These are phyloP conservation scores for Fusarium haematococcum DNA, from an alignment of 2,329 filamentous ascomycete genomes.

Conservation along the genomic window DNA sequence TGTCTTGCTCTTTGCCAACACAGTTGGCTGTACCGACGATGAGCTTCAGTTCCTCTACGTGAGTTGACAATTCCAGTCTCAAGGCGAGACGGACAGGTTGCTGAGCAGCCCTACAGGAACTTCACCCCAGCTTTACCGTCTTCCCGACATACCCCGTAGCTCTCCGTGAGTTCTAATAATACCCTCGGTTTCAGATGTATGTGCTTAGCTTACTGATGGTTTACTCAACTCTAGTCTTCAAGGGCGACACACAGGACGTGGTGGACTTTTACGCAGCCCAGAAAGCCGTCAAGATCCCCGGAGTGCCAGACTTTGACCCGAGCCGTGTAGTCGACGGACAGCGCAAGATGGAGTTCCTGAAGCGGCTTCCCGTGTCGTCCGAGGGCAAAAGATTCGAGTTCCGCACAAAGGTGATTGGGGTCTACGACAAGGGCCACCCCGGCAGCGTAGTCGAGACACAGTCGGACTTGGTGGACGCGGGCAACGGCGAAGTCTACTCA, in stretches of 20 bases:
- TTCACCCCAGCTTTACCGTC: slow-evolving; percentile 85
- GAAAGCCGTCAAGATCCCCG: slow-evolving; percentile 75
- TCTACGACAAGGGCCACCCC: slow-evolving; percentile 90
- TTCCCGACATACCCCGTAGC: slow-evolving; percentile 92
- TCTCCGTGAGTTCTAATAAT: slow-evolving; percentile 69
- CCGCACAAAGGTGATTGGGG: slow-evolving; percentile 81
- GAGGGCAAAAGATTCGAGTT: slow-evolving; percentile 80
- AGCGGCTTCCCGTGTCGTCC: slow-evolving; percentile 78
- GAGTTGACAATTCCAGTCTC: slow-evolving; percentile 46
- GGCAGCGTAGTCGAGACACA: slow-evolving; percentile 86
- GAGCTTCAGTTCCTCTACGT: slow-evolving; percentile 96
- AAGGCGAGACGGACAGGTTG: slow-evolving; percentile 4
- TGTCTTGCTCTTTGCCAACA: slow-evolving; percentile 88
- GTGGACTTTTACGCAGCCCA: slow-evolving; percentile 76
- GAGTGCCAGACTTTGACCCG: slow-evolving; percentile 80
- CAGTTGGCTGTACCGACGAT: slow-evolving; percentile 85
- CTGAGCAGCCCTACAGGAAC: slow-evolving; percentile 68
- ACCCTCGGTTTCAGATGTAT: slow-evolving; percentile 51
- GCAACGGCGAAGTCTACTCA: slow-evolving; percentile 76
- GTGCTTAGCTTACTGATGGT: slow-evolving; percentile 57
- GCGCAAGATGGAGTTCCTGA: slow-evolving; percentile 81
- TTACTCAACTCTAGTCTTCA: not conserved
- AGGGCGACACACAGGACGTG: not conserved
- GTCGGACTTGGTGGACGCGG: slow-evolving; percentile 78
- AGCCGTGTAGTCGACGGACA: slow-evolving; percentile 85